Conservation (phyloP, 2,329 filamentous ascomycete genomes). For the Cercospora canescens region DNA sequence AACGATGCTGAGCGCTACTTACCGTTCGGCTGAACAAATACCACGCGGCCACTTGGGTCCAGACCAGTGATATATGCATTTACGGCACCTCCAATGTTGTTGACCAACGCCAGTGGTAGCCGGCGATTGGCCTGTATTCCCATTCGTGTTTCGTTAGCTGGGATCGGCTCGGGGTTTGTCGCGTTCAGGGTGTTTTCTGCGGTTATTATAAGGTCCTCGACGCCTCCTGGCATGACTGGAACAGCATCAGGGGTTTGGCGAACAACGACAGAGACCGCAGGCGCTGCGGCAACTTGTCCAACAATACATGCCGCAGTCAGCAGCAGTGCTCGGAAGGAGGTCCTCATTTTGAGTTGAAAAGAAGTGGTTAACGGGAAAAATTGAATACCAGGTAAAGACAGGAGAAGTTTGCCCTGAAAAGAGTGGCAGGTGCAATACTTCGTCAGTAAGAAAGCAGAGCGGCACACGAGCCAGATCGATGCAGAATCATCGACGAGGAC, state of each 20-base stretch:
- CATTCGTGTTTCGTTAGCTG: slow-evolving; percentile 11
- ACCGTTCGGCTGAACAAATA: slow-evolving; percentile 46
- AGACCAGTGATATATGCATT: slow-evolving; percentile 51
- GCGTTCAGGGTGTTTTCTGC: slow-evolving; percentile 20
- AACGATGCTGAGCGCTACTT: neutral
- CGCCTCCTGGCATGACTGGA: slow-evolving; percentile 18
- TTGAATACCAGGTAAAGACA: neutral
- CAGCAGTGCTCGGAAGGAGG: slow-evolving; percentile 1
- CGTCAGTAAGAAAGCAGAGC: neutral
- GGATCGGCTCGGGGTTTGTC: slow-evolving; percentile 13
- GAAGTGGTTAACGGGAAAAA: neutral
- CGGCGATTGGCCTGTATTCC: slow-evolving; percentile 7
- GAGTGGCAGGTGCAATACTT: slow-evolving; percentile 11
- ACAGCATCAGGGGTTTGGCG: slow-evolving; percentile 6
- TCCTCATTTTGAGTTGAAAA: slow-evolving; percentile 2
- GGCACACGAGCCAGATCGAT: neutral
- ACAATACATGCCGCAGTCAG: slow-evolving; percentile 5
- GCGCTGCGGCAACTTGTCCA: slow-evolving; percentile 7
- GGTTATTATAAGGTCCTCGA: slow-evolving; percentile 18
- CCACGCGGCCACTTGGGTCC: slow-evolving; percentile 42
- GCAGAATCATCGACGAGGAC: neutral
- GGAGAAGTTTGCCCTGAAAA: slow-evolving; percentile 8
- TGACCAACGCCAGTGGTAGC: slow-evolving; percentile 40
- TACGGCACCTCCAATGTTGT: slow-evolving; percentile 45
- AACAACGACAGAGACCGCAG: slow-evolving; percentile 1